A percentile compares a stretch with the other conserved stretches of the same genome.
Conservation (phyloP, 352 stramenopile genomes). For the Phytophthora agathidicida region DNA sequence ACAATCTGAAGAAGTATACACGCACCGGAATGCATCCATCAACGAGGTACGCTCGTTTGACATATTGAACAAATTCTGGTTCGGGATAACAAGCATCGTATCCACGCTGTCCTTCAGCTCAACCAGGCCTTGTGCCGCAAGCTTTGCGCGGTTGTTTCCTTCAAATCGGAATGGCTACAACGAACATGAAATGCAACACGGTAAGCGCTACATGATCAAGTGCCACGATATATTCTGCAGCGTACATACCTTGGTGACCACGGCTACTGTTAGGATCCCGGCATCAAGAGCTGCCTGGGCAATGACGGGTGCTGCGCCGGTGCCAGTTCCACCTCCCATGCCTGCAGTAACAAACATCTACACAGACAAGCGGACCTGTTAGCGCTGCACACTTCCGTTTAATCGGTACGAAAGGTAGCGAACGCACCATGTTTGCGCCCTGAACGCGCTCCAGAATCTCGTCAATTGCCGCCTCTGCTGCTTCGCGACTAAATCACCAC, state of each 20-base stretch:
- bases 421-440: conserved; percentile 83
- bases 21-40: conserved; percentile 86
- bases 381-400: not conserved
- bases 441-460: conserved; percentile 88
- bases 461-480: conserved; percentile 76
- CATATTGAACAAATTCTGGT: conserved; percentile 92
- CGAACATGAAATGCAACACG: not conserved
- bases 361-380: not conserved
- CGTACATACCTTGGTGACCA: conserved; percentile 79
- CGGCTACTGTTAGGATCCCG: conserved; percentile 84
- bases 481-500: conserved; percentile 55
- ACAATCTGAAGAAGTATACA: not conserved
- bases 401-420: too few species aligned
- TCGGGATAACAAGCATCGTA: conserved; percentile 90
- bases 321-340: conserved; percentile 86
- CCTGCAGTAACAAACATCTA: conserved; percentile 90
- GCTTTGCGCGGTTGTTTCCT: conserved; percentile 81
- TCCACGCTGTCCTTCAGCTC: conserved; percentile 87
- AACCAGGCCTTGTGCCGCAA: conserved; percentile 75
- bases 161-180: conserved; percentile 83
- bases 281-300: conserved; percentile 82
- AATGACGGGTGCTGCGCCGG: conserved; percentile 84
- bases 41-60: conserved; percentile 86
- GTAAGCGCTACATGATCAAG: conserved; percentile 5
- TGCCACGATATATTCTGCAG: not conserved